Base-by-base conservation (phyloP, 2,329 filamentous ascomycete genomes). In the Purpureocillium takamizusanense region DNA sequence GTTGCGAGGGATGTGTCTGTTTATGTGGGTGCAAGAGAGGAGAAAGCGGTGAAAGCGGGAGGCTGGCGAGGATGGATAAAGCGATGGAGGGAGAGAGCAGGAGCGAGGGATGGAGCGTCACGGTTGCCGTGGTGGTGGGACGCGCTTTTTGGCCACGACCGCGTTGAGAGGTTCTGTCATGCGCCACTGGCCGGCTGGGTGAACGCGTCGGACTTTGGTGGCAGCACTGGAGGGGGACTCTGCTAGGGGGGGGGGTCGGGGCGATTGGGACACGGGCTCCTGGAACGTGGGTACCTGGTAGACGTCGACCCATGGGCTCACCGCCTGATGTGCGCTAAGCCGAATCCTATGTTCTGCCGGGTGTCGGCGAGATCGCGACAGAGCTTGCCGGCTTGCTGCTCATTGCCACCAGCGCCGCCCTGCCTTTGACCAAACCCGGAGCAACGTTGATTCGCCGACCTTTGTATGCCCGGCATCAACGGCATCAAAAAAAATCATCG, bases 141-240 rank as follows among this genome's bases (percentile, higher is more conserved):
- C 53, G 53, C 53, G 53, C 51, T 51, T 45, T 43, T 43, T 38
- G 46, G 42, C 37, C 40, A 41, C 41, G 21, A 46, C 34, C 53
- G 53, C 53, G 53, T 56, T 55, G 51, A 56, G 53, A 51, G 53
- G 48, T 50, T 46, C 42, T 17, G 27, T 28, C 18, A 17, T 8
- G 4, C 25, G 21, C 21, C 21, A 25, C 21, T 25, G 21, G 21
- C 21, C 21, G 6, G 5, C 10, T 25, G 21, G 21, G 21, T 10
- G 21, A 10, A 25, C 21, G 21, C 21, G 21, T 25, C 10, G n/a
- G n/a, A n/a, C n/a, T n/a, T n/a, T n/a, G n/a, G n/a, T n/a, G n/a
- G n/a, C n/a, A n/a, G n/a, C n/a, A n/a, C n/a, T n/a, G n/a, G n/a
- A n/a, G n/a, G n/a, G n/a, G n/a, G n/a, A n/a, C n/a, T n/a, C n/a